Base-by-base conservation (phyloP, 768 basidiomycete species). In the Rhodotorula graminis region DNA sequence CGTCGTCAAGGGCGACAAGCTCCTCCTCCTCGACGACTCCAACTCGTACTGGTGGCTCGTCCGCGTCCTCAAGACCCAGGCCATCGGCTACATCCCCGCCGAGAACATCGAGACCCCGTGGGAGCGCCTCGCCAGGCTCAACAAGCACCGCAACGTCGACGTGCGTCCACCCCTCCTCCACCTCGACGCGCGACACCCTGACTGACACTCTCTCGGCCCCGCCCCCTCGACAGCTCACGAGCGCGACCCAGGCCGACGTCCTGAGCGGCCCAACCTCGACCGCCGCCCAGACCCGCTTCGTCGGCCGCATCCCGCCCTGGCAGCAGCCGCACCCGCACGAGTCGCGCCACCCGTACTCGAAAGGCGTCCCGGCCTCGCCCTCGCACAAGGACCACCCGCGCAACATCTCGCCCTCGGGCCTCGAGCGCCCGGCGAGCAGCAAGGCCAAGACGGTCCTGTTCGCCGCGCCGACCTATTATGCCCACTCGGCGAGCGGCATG, bases 41-140 rank as follows among this genome's bases (percentile, higher is more conserved):
- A 98, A 99, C 82, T 92, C 91, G 82, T 99, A 99, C 83, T 98
- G 96, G 96, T 98, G 96, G 96, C 90, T 98, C 62, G 95, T 99
- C 15, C 88, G 93, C 60, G 96, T 99, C 16, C 88, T 99, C 74
- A 98, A 97, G 83, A 97, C 95, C 15, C 93, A 97, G 81, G 93
- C 96, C 78, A 92, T 99, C 25, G 96, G 96, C 0, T 99, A 99
- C 81, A 98, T 99, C 62, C 96, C 96, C 27, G 96, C 96, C 0
- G 96, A 99, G 83, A 98, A 97, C 81, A 97, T 99, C 76, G 96
- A 99, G 81, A 99, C 96, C 0, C 96, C 96, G 0, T 96, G 93
- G 78, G 96, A 99, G 80, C 86, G 96, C 49, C 86, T 98, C 12
- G 96, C 96, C 0, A 84, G 96, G 69, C 84, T 98, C 67, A 98